Base-by-base conservation (phyloP, 768 basidiomycete species). In the Rhodosporidiobolus sp. region DNA sequence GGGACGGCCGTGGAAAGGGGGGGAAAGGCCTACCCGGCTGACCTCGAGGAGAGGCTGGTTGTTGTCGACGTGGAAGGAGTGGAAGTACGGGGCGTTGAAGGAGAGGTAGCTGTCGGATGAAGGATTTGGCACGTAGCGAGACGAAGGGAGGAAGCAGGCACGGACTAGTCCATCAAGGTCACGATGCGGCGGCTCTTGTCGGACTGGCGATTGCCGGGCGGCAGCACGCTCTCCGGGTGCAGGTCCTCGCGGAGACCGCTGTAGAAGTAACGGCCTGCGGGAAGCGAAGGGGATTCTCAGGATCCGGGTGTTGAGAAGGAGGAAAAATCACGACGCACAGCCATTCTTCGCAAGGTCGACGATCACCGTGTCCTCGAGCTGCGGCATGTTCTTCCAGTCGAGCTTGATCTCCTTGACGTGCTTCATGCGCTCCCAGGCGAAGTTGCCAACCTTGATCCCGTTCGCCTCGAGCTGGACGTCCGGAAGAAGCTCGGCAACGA, bases 41-140 rank as follows among this genome's bases (percentile, higher is more conserved):
- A 91, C 87, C 80, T 92, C 87, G 53, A 93, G 83, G 63, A 93
- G 83, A 1, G 90, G 88, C 79, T 92, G 91, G 34, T 84, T 79
- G 69, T 86, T 82, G 78, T 90, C 56, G 52, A 70, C 52, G n/a
- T 65, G 20, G 19, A 54, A 8, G 32, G 52, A 20, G 62, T 70
- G 69, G 58, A 70, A 70, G 52, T 65, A 14, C 16, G 32, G 58
- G 26, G 16, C 63, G 52, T 65, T 60, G 58, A 70, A 70, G 30
- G 50, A 46, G 19, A 54, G 38, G 53, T 70, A 65, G 63, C 48
- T 49, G 65, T 17, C 19, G 32, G 32, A 8, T 28, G 3, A 9
- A 26, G 1, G 2, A 6, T 10, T 20, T 49, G 24, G 4, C 83
- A 70, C 84, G 81, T 68, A 92, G 80, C 16, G 86, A 87, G 69